Base-by-base conservation (phyloP, 345 rosid genomes). In the Luvunga scandens region DNA sequence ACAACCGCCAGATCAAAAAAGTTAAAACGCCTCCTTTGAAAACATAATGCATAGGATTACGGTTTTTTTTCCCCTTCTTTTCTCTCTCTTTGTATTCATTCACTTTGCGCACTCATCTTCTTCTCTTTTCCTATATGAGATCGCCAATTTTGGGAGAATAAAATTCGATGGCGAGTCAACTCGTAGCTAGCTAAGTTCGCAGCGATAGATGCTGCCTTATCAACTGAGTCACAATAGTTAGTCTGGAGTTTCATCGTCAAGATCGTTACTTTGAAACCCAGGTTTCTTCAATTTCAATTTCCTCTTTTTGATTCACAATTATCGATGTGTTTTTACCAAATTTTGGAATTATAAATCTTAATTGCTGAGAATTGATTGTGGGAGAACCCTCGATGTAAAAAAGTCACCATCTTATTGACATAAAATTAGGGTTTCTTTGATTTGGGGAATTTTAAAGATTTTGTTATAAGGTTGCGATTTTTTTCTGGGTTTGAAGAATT, bases 111-210 rank as follows among this genome's bases (percentile, higher is more conserved):
- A 25, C 60, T 24, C n/a, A 12, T 56, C 39, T 60, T 25, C 14
- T 19, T 66, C 81, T 45, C 73, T 75, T 65, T 75, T 59, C 24
- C 67, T 72, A 38, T 57, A 63, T 42, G 78, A 73, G 79, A 80
- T 80, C 75, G 64, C 60, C 42, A 31, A 31, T 78, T 79, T 24
- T n/a, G 55, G 53, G 72, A 28, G 38, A 14, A 66, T 65, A 30
- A 57, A 2, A 7, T n/a, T 61, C 48, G 53, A 78, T 79, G 81
- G 77, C 62, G 77, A 73, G 84, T 85, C 83, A 73, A 81, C 79
- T 83, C 77, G 77, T 83, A 70, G 74, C 80, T 34, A 30, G 50
- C 78, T 66, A 82, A 55, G 57, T 71, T 59, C 81, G 8, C 56
- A 59, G 77, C 9, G 4, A 39, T 68, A 22, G 34, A 28, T 59